Conservation (phyloP, 305 asterid species). For the Salvia sclarea region DNA sequence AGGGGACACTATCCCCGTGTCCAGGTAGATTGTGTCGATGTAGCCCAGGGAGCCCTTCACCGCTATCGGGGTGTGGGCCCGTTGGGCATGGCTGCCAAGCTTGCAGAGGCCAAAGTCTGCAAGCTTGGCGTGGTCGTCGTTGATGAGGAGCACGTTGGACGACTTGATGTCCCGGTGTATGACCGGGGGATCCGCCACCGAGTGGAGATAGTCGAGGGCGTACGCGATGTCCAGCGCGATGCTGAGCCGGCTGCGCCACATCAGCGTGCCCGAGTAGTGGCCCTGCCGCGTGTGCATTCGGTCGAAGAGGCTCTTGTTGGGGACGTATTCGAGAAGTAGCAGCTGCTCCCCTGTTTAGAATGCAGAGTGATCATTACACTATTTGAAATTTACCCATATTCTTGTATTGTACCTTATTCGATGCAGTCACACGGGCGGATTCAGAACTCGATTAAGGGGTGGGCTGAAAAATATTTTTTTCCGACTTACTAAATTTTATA, state of each 20-base stretch:
- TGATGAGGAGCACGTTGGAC: conserved; percentile 57
- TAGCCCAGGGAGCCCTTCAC: conserved; percentile 81
- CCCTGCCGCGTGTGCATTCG: conserved; percentile 70
- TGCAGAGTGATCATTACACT: background rate
- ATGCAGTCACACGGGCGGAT: too few relatives aligned
- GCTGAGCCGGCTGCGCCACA: conserved; percentile 64
- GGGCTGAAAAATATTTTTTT: too few relatives aligned
- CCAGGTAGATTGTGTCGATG: conserved; percentile 62
- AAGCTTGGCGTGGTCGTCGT: conserved; percentile 59
- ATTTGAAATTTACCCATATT: background rate
- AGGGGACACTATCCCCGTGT: conserved; percentile 65
- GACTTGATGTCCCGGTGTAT: conserved; percentile 79
- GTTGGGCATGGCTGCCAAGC: conserved; percentile 53
- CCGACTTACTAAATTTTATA: too few relatives aligned
- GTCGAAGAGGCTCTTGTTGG: conserved; percentile 73
- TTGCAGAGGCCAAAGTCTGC: conserved; percentile 88
- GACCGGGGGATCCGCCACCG: conserved; percentile 71
- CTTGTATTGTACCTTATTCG: too few relatives aligned
- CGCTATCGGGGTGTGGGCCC: conserved; percentile 54
- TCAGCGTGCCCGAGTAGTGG: conserved; percentile 47
- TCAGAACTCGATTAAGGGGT: too few relatives aligned
- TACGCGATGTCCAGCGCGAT: conserved; percentile 70
- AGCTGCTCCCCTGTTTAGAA: conserved; percentile 70
- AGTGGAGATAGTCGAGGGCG: conserved; percentile 78
- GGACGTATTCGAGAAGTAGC: conserved; percentile 68